These are phyloP conservation scores for Sabuloglossum arenarium DNA, from an alignment of 495 filamentous ascomycete genomes.

Conservation along the genomic window DNA sequence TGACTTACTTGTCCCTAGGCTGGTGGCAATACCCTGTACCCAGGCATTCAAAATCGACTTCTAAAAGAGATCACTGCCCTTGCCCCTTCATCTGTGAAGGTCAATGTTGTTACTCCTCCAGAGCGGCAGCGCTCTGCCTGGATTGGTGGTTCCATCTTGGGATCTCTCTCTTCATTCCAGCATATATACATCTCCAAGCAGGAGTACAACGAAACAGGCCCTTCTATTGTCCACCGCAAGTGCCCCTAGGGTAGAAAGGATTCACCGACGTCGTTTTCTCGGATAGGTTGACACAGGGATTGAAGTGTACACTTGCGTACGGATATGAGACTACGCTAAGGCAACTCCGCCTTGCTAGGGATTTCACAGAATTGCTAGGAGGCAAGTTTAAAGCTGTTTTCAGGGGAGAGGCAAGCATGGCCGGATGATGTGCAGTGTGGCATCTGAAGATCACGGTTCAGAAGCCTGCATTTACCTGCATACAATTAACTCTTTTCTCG, in stretches of 20 bases:
- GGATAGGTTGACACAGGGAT: too few relatives aligned
- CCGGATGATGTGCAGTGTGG: too few relatives aligned
- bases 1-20: conserved; percentile 36
- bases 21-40: conserved; percentile 99
- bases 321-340: too few relatives aligned
- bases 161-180: conserved; percentile 98
- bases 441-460: too few relatives aligned
- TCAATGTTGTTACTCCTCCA: conserved; percentile 59
- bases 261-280: too few relatives aligned
- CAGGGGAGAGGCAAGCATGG: too few relatives aligned
- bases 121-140: conserved; percentile 85
- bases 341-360: too few relatives aligned
- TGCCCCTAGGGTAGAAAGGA: conserved; percentile 99
- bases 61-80: conserved; percentile 99
- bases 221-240: conserved; percentile 99
- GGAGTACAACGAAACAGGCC: conserved; percentile 99
- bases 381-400: too few relatives aligned
- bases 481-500: too few relatives aligned
- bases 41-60: conserved; percentile 99
- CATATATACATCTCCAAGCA: conserved; percentile 99
- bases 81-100: conserved; percentile 85
- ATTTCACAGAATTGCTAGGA: too few relatives aligned
- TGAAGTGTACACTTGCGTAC: too few relatives aligned
- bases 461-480: too few relatives aligned
- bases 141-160: conserved; percentile 99